Percentiles rank a stretch among this genome's conserved stretches.
phyloP scores from a whole-genome alignment of 208 protist species.

The Trypanosomatidae sp. region DNA sequence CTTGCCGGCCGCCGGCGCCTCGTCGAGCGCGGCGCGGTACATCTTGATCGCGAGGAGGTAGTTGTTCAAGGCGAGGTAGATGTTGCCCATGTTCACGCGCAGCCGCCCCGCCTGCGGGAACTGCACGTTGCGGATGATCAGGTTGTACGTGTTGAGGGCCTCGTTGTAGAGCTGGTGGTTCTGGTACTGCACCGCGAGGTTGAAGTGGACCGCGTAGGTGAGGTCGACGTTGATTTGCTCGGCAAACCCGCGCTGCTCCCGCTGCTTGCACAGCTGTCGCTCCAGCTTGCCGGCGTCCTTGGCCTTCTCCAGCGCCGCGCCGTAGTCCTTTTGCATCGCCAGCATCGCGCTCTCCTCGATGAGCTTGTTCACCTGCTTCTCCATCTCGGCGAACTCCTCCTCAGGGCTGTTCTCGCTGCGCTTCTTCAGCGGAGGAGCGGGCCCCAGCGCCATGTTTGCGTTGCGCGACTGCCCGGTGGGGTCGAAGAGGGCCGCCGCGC shows the following conservation, averaged over 20 bases:
- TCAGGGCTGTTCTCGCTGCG: slow-evolving; percentile 90
- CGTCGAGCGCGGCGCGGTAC: slow-evolving; percentile 96
- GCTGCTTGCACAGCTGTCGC: slow-evolving; percentile 88
- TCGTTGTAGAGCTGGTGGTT: slow-evolving; percentile 95
- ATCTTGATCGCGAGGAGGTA: slow-evolving; percentile 97
- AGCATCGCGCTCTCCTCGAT: slow-evolving; percentile 95
- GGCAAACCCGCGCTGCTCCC: slow-evolving; percentile 83
- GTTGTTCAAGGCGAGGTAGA: slow-evolving; percentile 96
- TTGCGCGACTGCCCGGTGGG: slow-evolving; percentile 70
- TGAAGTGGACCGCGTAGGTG: slow-evolving; percentile 96
- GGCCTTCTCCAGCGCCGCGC: slow-evolving; percentile 92
- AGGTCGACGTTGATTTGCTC: slow-evolving; percentile 97
- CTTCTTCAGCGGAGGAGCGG: slow-evolving; percentile 91
- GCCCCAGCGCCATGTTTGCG: slow-evolving; percentile 68
- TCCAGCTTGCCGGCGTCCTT: slow-evolving; percentile 95
- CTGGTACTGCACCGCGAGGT: slow-evolving; percentile 96
- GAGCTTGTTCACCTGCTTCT: slow-evolving; percentile 92
- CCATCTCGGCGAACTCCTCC: slow-evolving; percentile 93
- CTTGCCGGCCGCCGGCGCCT: slow-evolving; percentile 89
- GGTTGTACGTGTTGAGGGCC: slow-evolving; percentile 95
- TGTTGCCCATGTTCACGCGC: slow-evolving; percentile 98
- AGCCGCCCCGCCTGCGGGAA: slow-evolving; percentile 94
- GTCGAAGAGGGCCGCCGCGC: slow-evolving; percentile 70
- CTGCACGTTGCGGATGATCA: slow-evolving; percentile 96
- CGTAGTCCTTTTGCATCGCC: slow-evolving; percentile 84